These are phyloP conservation scores for Globisporangium paddicum DNA, from an alignment of 352 stramenopile genomes.

Conservation along the genomic window DNA sequence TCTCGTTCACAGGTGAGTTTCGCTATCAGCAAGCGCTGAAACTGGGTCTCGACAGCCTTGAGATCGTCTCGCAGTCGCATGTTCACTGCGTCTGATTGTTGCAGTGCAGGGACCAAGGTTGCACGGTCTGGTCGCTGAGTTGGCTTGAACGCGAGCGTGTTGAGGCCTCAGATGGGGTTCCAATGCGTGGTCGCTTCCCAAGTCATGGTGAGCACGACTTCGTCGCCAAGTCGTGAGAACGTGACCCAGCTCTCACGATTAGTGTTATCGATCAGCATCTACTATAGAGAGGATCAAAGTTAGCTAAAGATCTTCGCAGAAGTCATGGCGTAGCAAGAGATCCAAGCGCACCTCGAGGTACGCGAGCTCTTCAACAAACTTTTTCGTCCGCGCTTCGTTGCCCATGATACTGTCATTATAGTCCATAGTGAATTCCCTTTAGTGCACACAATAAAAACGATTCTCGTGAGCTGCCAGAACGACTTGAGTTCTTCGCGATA, in stretches of 20 bases:
- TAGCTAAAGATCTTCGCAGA: too few species aligned
- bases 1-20: background rate
- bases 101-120: background rate
- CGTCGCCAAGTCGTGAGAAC: background rate
- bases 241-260: background rate
- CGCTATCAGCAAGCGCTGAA: background rate
- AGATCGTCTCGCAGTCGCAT: background rate
- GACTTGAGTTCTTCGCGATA: background rate
- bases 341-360: background rate
- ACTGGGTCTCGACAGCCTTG: background rate
- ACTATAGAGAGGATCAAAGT: background rate
- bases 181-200: background rate
- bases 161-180: background rate
- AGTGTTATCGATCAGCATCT: background rate
- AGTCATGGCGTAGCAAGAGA: too few species aligned
- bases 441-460: background rate
- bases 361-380: background rate
- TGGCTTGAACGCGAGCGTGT: background rate
- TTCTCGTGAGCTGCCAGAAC: background rate
- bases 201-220: background rate
- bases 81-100: background rate
- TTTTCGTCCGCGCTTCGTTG: background rate
- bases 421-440: background rate
- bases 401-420: background rate
- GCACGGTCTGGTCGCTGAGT: background rate